Conservation (phyloP, 225 moss, liverwort and hornwort species). For the Takakia lepidozioides region DNA sequence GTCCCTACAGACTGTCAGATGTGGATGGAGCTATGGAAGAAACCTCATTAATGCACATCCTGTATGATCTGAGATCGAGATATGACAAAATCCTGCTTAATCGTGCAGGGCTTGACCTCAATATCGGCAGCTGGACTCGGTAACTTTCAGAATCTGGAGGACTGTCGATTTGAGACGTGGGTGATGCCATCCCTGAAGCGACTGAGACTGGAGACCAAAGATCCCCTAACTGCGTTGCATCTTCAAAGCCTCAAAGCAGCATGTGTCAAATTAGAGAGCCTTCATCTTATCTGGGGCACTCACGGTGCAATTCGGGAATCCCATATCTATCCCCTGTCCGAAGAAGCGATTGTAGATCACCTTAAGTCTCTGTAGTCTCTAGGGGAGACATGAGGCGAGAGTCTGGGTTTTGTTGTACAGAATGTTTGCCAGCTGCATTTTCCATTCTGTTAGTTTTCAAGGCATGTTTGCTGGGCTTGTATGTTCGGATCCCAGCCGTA, state of each 20-base stretch:
- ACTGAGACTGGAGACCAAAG: conserved; percentile 59
- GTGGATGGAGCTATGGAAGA: too few relatives aligned
- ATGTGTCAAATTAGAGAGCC: conserved; percentile 65
- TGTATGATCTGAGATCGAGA: too few relatives aligned
- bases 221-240: conserved; percentile 38
- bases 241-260: conserved; percentile 51
- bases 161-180: conserved; percentile 43
- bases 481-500: too few relatives aligned
- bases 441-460: too few relatives aligned
- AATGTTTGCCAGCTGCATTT: too few relatives aligned
- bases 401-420: too few relatives aligned
- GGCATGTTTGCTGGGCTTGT: too few relatives aligned
- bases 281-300: conserved; percentile 60
- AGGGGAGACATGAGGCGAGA: too few relatives aligned
- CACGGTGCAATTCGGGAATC: conserved; percentile 48
- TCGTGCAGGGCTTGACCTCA: conserved; percentile 35
- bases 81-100: too few relatives aligned
- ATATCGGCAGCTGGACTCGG: conserved; percentile 70
- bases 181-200: conserved; percentile 54
- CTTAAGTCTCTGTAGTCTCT: conserved; percentile 10
- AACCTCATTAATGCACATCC: neutral
- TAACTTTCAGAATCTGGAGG: conserved; percentile 42
- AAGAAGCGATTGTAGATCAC: conserved; percentile 51
- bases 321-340: conserved; percentile 69
- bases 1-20: too few relatives aligned